These are phyloP conservation scores for Conticribra weissflogii DNA, from an alignment of 108 stramenopile species.

Conservation along the genomic window DNA sequence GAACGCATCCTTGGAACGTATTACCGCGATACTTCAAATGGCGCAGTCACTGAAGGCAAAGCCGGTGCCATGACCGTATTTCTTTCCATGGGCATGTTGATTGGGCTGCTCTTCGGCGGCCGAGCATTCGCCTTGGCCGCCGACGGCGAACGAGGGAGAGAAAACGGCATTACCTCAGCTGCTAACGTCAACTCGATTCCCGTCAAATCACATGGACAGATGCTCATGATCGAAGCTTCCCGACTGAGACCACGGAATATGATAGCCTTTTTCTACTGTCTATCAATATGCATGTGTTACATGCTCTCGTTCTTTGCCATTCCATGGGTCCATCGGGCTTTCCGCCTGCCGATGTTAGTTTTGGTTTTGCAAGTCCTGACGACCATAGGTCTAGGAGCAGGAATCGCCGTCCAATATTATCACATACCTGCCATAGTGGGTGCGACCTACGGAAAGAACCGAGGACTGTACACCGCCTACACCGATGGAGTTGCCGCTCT, in stretches of 20 bases:
- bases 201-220: conserved; percentile 1
- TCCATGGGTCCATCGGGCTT: conserved; percentile 50
- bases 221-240: conserved; percentile 19
- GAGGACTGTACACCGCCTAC: conserved; percentile 74
- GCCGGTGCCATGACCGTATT: conserved; percentile 70
- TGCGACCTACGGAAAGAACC: conserved; percentile 70
- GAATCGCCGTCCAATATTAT: conserved; percentile 78
- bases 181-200: conserved; percentile 1
- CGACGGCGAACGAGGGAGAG: conserved; percentile 48
- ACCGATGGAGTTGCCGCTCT: conserved; percentile 81
- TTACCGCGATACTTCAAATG: conserved; percentile 71
- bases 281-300: conserved; percentile 74
- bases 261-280: conserved; percentile 69
- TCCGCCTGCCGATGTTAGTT: conserved; percentile 66
- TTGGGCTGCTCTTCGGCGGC: conserved; percentile 73
- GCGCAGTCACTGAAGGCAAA: conserved; percentile 55
- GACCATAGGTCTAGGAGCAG: conserved; percentile 62
- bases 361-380: conserved; percentile 68
- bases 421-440: conserved; percentile 82
- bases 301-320: conserved; percentile 69
- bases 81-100: conserved; percentile 68
- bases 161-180: not conserved
- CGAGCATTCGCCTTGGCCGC: conserved; percentile 56
- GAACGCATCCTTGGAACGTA: conserved; percentile 77
- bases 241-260: conserved; percentile 58